These are phyloP conservation scores for Rhodotorula diobovata DNA, from an alignment of 768 basidiomycete genomes.

Conservation along the genomic window DNA sequence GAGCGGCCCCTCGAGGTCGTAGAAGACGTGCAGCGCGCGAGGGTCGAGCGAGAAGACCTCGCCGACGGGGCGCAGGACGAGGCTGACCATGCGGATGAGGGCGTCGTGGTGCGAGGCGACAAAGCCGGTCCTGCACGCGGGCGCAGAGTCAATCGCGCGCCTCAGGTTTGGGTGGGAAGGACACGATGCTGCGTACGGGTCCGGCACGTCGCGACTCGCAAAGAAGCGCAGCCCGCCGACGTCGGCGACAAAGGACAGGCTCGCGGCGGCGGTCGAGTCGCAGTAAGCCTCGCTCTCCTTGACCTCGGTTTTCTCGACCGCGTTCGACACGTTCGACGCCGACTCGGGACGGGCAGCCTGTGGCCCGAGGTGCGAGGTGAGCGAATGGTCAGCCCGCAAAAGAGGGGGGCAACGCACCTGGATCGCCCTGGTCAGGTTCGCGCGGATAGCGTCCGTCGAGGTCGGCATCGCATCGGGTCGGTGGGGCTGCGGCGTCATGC, in stretches of 20 bases:
- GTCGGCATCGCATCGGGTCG: constrained; percentile 20
- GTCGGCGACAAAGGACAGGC: constrained; percentile 36
- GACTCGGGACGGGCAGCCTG: constrained; percentile 48
- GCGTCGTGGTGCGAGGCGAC: constrained; percentile 52
- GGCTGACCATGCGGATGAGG: constrained; percentile 60
- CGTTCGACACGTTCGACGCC: constrained; percentile 45
- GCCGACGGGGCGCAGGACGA: constrained; percentile 61
- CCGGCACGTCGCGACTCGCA: constrained; percentile 23
- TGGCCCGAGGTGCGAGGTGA: constrained; percentile 35
- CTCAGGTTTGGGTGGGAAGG: too few species aligned
- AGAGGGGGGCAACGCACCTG: constrained; percentile 29
- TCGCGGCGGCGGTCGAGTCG: constrained; percentile 34
- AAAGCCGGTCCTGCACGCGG: constrained; percentile 18
- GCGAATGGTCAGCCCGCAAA: too few species aligned
- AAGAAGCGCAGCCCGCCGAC: constrained; percentile 40
- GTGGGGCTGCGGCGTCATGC: constrained; percentile 1
- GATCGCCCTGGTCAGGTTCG: constrained; percentile 41
- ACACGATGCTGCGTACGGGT: constrained; percentile 10
- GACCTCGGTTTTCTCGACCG: constrained; percentile 46
- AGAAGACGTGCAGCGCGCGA: constrained; percentile 76
- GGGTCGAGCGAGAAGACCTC: constrained; percentile 69
- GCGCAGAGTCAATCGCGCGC: not conserved
- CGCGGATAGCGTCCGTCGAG: constrained; percentile 33
- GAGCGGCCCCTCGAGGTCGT: constrained; percentile 67
- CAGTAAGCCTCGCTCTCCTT: constrained; percentile 46